Conservation (phyloP, 2,329 filamentous ascomycete species). For the Pestalotiopsis sp. region DNA sequence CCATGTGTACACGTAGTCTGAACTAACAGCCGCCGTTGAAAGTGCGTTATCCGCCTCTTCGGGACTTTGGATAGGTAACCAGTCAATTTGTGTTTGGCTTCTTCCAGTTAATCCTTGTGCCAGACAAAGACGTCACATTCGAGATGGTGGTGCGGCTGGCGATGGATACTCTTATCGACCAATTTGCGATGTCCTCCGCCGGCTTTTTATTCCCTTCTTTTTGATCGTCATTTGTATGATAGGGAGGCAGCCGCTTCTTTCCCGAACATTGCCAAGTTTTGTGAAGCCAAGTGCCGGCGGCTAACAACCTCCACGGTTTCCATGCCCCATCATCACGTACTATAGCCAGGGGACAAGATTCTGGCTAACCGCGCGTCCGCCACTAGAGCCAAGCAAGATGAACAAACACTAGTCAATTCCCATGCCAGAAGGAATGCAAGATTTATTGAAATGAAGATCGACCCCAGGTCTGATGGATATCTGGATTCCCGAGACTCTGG, state of each 20-base stretch:
- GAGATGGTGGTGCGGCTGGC: neutral
- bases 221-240: neutral
- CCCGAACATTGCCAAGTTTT: neutral
- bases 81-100: neutral
- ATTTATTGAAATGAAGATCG: neutral
- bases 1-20: neutral
- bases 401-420: neutral
- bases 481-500: neutral
- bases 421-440: neutral
- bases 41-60: neutral
- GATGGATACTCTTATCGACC: neutral
- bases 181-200: neutral
- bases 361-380: neutral
- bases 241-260: neutral
- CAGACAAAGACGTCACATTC: neutral
- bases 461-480: neutral
- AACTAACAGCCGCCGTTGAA: neutral
- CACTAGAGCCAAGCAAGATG: neutral
- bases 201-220: neutral
- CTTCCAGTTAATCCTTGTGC: neutral
- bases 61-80: neutral
- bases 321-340: neutral
- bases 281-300: neutral
- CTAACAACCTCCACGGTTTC: neutral
- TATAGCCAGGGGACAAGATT: neutral